Conservation (phyloP, 2,329 filamentous ascomycete species). For the Pseudogymnoascus verrucosus region DNA sequence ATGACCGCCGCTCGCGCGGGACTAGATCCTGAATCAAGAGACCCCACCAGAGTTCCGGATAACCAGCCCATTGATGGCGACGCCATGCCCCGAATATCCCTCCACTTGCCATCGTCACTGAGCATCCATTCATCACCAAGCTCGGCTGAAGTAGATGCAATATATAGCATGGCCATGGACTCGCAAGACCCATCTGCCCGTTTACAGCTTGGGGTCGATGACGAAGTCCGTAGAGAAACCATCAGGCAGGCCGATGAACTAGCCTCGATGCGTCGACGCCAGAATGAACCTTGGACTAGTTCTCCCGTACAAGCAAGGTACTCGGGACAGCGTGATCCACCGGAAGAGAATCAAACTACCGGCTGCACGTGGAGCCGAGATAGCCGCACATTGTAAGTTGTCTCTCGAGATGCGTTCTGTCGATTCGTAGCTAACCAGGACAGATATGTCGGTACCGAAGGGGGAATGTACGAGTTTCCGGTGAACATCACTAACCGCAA, state of each 20-base stretch:
- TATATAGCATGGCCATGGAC: constrained; percentile 32
- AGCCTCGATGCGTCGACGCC: not conserved
- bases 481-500: constrained; percentile 57
- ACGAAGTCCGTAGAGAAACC: constrained; percentile 27
- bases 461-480: constrained; percentile 68
- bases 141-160: constrained; percentile 35
- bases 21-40: constrained; percentile 17
- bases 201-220: constrained; percentile 22
- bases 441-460: constrained; percentile 57
- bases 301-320: constrained; percentile 1
- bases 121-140: constrained; percentile 25
- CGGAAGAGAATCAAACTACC: constrained; percentile 38
- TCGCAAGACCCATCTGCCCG: constrained; percentile 20
- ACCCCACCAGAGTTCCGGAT: constrained; percentile 14
- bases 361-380: constrained; percentile 56
- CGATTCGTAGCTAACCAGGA: constrained; percentile 6
- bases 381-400: constrained; percentile 49
- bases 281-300: constrained; percentile 16
- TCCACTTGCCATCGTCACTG: constrained; percentile 21
- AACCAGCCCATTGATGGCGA: constrained; percentile 10
- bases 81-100: not conserved
- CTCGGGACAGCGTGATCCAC: constrained; percentile 23
- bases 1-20: constrained; percentile 15
- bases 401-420: not conserved
- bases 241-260: constrained; percentile 8